Percentiles rank a stretch among this genome's conserved stretches.
Conservation (phyloP, 257 asterid genomes). For the Striga asiatica region DNA sequence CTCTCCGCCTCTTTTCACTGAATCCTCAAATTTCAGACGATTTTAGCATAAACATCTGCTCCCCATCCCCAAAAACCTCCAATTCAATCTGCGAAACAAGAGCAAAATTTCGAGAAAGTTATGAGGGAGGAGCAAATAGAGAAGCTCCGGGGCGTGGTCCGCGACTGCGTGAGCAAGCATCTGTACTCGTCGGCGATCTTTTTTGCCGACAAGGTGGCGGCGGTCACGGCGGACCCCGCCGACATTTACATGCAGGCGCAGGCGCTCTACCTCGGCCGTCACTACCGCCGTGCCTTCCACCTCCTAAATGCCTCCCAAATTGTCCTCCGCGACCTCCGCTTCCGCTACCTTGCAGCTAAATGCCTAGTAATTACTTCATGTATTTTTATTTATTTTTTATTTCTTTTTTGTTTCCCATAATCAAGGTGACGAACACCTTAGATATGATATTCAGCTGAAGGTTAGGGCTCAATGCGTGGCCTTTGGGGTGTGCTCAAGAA, state of each 20-base stretch:
- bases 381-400: no score
- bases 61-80: conserved; percentile 16
- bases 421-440: background rate
- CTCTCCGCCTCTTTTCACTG: conserved; percentile 49
- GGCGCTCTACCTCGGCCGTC: conserved; percentile 90
- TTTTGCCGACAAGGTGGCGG: conserved; percentile 98
- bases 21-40: background rate
- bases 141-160: conserved; percentile 80
- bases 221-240: conserved; percentile 87
- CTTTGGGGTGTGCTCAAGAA: background rate
- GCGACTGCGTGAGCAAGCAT: conserved; percentile 97
- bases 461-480: background rate
- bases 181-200: conserved; percentile 92
- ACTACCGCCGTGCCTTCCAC: conserved; percentile 92
- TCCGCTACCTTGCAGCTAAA: conserved; percentile 96
- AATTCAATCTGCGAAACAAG: conserved; percentile 2
- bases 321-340: conserved; percentile 95
- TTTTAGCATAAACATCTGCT: conserved; percentile 17
- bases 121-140: conserved; percentile 92
- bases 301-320: conserved; percentile 92
- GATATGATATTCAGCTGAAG: background rate
- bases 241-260: conserved; percentile 99
- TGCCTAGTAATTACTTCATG: conserved; percentile 62
- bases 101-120: background rate
- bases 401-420: background rate